A percentile compares a stretch with the other conserved stretches of the same genome.
phyloP scores from a whole-genome alignment of 2,329 filamentous ascomycete genomes.

The Alternaria burnsii region DNA sequence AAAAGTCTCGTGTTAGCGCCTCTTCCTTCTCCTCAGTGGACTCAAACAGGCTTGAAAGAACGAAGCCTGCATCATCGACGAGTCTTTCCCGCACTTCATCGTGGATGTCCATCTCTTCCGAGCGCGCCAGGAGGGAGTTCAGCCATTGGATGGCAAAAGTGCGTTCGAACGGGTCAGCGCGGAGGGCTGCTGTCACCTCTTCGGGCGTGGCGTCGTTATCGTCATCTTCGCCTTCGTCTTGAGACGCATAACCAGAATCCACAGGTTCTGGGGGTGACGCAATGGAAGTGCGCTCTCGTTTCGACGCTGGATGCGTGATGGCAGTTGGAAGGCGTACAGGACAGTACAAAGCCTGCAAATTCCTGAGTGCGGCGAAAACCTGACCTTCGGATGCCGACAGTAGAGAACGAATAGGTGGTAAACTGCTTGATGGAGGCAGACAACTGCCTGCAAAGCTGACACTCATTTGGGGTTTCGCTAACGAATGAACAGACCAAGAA shows the following conservation, averaged over 20 bases:
- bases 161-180: slow-evolving; percentile 46
- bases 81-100: slow-evolving; percentile 36
- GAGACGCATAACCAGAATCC: slow-evolving; percentile 49
- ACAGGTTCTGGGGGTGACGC: slow-evolving; percentile 33
- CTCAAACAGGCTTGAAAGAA: slow-evolving; percentile 44
- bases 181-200: slow-evolving; percentile 39
- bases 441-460: slow-evolving; percentile 30
- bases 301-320: slow-evolving; percentile 20
- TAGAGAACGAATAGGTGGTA: slow-evolving; percentile 40
- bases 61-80: slow-evolving; percentile 45
- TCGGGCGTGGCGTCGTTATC: slow-evolving; percentile 24
- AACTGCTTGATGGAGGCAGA: slow-evolving; percentile 46
- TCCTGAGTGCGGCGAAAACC: slow-evolving; percentile 35
- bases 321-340: slow-evolving; percentile 42
- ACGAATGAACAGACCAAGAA: slow-evolving; percentile 4
- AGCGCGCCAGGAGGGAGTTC: slow-evolving; percentile 41
- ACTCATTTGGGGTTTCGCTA: slow-evolving; percentile 37
- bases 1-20: slow-evolving; percentile 44
- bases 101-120: slow-evolving; percentile 37
- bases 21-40: slow-evolving; percentile 35
- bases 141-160: slow-evolving; percentile 45
- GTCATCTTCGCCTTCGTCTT: slow-evolving; percentile 42
- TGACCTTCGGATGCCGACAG: slow-evolving; percentile 30
- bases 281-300: slow-evolving; percentile 23
- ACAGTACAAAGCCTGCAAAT: slow-evolving; percentile 44